These are phyloP conservation scores for Wickerhamiella siamensis DNA, from an alignment of 805 yeast genomes.

Conservation along the genomic window DNA sequence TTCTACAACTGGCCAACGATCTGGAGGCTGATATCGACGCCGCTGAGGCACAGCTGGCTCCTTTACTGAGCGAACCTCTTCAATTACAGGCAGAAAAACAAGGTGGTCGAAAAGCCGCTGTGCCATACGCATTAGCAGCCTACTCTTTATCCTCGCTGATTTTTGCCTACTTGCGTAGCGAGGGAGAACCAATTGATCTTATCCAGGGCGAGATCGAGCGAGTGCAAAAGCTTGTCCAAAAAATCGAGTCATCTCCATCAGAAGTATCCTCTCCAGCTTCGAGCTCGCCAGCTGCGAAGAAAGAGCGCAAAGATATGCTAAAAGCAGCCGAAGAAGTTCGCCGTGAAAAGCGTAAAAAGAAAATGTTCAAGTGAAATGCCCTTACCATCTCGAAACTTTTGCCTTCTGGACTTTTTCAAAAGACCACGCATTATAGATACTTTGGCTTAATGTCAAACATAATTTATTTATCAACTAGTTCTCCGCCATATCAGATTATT, in stretches of 20 bases:
- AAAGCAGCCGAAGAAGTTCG: background rate
- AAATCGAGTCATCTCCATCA: conserved; percentile 34
- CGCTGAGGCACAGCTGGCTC: conserved; percentile 9
- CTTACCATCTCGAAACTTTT: no score
- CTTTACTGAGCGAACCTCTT: conserved; percentile 10
- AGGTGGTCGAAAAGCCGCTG: conserved; percentile 5
- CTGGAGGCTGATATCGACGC: conserved; percentile 12
- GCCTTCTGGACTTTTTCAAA: no score
- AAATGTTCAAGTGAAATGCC: no score
- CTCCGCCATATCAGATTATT: no score
- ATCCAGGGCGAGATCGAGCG: conserved; percentile 32
- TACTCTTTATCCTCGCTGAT: conserved; percentile 43
- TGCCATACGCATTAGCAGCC: conserved; percentile 22
- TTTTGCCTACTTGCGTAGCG: conserved; percentile 44
- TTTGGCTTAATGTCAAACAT: no score
- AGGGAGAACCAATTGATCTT: conserved; percentile 38
- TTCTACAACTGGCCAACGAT: conserved; percentile 11
- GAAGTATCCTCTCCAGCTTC: no score
- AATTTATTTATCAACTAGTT: no score
- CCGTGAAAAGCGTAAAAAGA: background rate
- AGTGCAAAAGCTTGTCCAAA: conserved; percentile 48
- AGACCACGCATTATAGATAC: no score
- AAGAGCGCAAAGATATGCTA: background rate
- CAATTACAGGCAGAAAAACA: conserved; percentile 12
- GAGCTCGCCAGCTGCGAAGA: background rate